Base-by-base conservation (phyloP, 1,284 basidiomycete species). In the Leccinum ponderosum region DNA sequence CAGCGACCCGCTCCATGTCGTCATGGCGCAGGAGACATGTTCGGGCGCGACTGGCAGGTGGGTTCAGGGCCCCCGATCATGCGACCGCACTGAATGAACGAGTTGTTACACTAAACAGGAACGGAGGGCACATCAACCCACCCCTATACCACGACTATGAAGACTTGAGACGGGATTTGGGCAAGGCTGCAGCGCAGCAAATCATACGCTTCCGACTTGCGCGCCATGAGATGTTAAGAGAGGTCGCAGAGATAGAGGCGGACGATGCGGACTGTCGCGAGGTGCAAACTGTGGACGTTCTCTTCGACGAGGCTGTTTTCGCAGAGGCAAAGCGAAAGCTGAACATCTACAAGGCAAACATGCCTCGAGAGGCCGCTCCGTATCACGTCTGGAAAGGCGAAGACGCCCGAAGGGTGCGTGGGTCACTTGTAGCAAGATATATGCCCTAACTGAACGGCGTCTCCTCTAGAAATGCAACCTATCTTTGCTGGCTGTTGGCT, bases 71-170 rank as follows among this genome's bases (percentile, higher is more conserved):
- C 3, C 7, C 42, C 54, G 14, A 39, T 53, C 47, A 6, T 39
- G 27, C 12, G 15, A 53, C 48, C 33, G 31, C 33, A 17, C 25
- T 54, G 29, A 61, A 50, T 15, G 17, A 11, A 35, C 17, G 6
- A 47, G 20, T 14, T 22, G 44, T 22, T 11, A 5, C 22, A 22
- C 11, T 54, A 14, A 31, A 48, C 58, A 88, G 89, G 63, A 91
- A 91, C 63, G 89, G 89, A 1, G 89, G 89, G 0, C 89, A 91
- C 67, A 82, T 89, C 54, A 86, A 83, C 22, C 85, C 88, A 1
- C 76, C 81, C 3, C 69, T 87, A 2, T 90, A 85, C 64, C 81
- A 83, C 39, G 86, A 89, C 62, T 89, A 89, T 65, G 64, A 68
- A 1, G 66, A 75, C n/a, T 72, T 89, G 35, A 85, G 83, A 68